Evolutionary conservation across 2,329 filamentous ascomycete species (phyloP), one percentile per base, ranked within the genome.

Genomic region (Bipolaris oryzae): DNA sequence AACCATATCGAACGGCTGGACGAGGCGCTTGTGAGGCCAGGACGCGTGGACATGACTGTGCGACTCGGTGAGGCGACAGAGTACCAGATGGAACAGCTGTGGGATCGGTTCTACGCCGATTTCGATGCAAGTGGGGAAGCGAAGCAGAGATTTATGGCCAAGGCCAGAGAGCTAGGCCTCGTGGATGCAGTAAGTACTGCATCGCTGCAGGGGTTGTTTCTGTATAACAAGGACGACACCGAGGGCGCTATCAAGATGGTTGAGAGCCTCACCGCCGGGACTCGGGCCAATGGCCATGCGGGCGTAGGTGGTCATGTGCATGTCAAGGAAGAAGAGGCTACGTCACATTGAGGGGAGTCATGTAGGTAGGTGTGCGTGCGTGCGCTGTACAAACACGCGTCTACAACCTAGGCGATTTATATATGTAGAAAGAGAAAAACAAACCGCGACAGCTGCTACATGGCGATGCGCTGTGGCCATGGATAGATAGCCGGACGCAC

Each of bases 51-150:
- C 76, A 90, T 98, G 89, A 95, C 91, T 64, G 85, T 96, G 3
- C 86, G 91, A 52, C 89, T 99, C 46, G 94, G 93, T 35, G 90
- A 96, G 76, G 92, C 94, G 31, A 94, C 90, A 2, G 83, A 87
- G 56, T 89, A 90, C 74, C 95, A 98, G 77, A 93, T 96, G 16
- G 85, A 81, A 13, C 83, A 89, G 75, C 90, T 99, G 79, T 99
- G 94, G 92, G 89, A 96, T 75, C 87, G 95, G 18, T 99, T 98
- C 79, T 99, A 98, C 71, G 89, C 90, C 3, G 91, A 96, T 33
- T 80, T 91, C 21, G 93, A 96, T 70, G 64, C 69, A 0, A 83
- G 87, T 52, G 87, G 87, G 15, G 76, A 78, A 5, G 84, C 87
- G 18, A 87, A 87, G 67, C 78, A 84, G 66, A 80, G 83, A 16